These are phyloP conservation scores for Durio zibethinus DNA, from an alignment of 345 rosid species.

Conservation along the genomic window DNA sequence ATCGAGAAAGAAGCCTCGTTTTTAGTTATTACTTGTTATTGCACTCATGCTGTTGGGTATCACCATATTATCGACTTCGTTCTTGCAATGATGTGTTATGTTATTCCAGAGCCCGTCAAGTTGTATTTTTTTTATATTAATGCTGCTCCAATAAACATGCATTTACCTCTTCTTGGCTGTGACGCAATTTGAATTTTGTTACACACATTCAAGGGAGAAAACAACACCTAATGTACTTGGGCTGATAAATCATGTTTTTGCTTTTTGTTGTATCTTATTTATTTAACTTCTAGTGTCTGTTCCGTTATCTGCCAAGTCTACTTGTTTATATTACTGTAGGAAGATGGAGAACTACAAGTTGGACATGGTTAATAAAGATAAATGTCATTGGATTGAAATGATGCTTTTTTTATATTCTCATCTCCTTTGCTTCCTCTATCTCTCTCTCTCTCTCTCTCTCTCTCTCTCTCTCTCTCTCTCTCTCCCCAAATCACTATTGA, in stretches of 20 bases:
- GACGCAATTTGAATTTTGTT: background rate
- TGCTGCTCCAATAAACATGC: background rate
- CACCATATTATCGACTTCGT: background rate
- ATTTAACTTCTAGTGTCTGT: background rate
- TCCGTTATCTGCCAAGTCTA: background rate
- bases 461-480: background rate
- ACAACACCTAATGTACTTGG: background rate
- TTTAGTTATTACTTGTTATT: background rate
- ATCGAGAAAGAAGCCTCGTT: background rate
- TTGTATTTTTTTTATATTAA: background rate
- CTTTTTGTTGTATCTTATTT: background rate
- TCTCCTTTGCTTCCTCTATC: background rate
- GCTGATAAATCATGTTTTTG: background rate
- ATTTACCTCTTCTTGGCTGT: background rate
- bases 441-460: background rate
- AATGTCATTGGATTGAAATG: background rate
- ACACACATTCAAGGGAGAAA: background rate
- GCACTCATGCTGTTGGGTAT: background rate
- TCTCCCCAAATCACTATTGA: background rate
- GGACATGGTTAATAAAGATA: background rate
- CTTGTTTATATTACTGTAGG: background rate
- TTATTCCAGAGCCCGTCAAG: no score
- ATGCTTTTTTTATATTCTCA: background rate
- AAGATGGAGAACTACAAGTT: background rate
- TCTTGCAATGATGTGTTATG: background rate